Base-by-base conservation (phyloP, 2,329 filamentous ascomycete species). In the Pseudogymnoascus sp. region DNA sequence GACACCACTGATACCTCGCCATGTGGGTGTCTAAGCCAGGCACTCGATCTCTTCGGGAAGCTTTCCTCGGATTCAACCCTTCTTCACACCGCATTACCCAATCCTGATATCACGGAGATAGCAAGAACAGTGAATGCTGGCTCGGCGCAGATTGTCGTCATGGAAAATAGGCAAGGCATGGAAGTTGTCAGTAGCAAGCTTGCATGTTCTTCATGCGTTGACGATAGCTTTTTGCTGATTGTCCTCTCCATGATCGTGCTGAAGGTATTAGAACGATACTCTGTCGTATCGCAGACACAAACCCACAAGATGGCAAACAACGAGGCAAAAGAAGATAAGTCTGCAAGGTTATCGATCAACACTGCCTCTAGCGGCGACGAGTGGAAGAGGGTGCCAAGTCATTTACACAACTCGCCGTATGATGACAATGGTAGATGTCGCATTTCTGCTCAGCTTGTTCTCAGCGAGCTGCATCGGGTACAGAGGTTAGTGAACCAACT, bases 401-500 rank as follows among this genome's bases (percentile, higher is more conserved):
- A 54, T 54, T 14, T 16, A 9, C 28, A 14, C 5, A 14, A 14
- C 2, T 25, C 4, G 4, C 33, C 16, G 28, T 20, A 33, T 54
- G 47, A 18, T 6, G n/a, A 54, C n/a, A 4, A 14, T 8, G 28
- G 28, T 2, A 57, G 57, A 2, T 63, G 54, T 8, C 66, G 70
- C 20, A 68, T 70, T 65, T 66, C 68, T 1, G 69, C 70, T n/a
- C 73, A 74, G 66, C 64, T 72, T 9, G 68, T 75, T 14, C 69
- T 76, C 16, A 66, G 68, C 43, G 71, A 76, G 61, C 65, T 76
- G 38, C 71, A 75, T 62, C 71, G 70, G 36, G 72, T 71, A 6
- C 72, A 72, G 62, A 62, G 66, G 11, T 62, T 75, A 4, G 64
- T 74, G 1, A 70, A 70, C 54, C 57, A 62, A 43, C 61, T 71